phyloP scores from a whole-genome alignment of 441 rosid species.

The Corymbia calophylla region DNA sequence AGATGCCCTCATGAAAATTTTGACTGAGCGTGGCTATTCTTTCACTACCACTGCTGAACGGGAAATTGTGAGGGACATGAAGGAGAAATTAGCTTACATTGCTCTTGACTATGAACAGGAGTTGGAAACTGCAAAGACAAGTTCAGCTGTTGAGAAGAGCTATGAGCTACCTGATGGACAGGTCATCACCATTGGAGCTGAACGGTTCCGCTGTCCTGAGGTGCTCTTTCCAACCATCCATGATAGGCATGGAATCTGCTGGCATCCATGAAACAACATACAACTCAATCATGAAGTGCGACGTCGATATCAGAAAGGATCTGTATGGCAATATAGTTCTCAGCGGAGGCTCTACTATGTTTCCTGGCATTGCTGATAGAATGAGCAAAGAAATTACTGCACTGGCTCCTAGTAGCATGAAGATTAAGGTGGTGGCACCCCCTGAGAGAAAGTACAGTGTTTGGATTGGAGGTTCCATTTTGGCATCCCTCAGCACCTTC shows the following conservation, averaged over 20 bases:
- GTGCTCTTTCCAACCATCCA: slow-evolving; percentile 74
- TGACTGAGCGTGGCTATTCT: slow-evolving; percentile 68
- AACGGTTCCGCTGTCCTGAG: slow-evolving; percentile 74
- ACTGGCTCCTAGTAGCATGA: slow-evolving; percentile 56
- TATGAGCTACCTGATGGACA: slow-evolving; percentile 76
- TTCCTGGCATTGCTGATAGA: slow-evolving; percentile 53
- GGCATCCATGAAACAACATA: slow-evolving; percentile 68
- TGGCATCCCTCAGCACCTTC: slow-evolving; percentile 49
- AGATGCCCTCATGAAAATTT: slow-evolving; percentile 59
- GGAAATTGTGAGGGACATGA: slow-evolving; percentile 72
- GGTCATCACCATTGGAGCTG: slow-evolving; percentile 67
- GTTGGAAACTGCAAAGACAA: slow-evolving; percentile 41
- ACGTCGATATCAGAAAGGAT: slow-evolving; percentile 58
- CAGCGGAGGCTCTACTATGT: slow-evolving; percentile 62
- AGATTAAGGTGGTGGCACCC: slow-evolving; percentile 50
- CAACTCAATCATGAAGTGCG: slow-evolving; percentile 74
- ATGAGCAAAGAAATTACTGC: slow-evolving; percentile 64
- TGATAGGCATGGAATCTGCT: slow-evolving; percentile 66
- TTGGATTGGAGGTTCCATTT: slow-evolving; percentile 60
- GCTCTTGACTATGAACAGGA: slow-evolving; percentile 72
- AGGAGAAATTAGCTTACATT: slow-evolving; percentile 64
- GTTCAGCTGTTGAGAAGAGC: slow-evolving; percentile 59
- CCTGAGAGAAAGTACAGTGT: slow-evolving; percentile 63
- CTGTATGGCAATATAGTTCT: slow-evolving; percentile 49
- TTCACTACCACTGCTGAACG: slow-evolving; percentile 69